Evolutionary conservation across 73 alveolate species (phyloP).

Genomic region (Uronychia binucleata): DNA sequence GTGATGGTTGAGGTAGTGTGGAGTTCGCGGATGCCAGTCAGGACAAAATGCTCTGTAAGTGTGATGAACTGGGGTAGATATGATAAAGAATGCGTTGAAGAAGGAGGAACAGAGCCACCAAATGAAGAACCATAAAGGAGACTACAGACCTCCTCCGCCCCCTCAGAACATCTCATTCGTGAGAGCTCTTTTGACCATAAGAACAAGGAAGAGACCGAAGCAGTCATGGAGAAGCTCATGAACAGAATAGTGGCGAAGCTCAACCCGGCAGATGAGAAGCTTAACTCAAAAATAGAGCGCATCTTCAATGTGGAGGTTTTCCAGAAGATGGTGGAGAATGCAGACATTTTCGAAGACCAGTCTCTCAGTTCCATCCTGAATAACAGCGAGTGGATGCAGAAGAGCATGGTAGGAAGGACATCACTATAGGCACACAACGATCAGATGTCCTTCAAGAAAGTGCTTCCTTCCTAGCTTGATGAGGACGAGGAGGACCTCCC

Average conservation of each 20-base stretch:
- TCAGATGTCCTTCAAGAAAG: constrained; percentile 40
- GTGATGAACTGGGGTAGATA: not conserved
- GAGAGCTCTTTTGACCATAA: not conserved
- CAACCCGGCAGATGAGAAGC: constrained; percentile 72
- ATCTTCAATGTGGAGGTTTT: constrained; percentile 80
- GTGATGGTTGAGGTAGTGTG: not conserved
- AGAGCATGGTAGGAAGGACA: constrained; percentile 1
- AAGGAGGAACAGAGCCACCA: not conserved
- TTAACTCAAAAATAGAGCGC: constrained; percentile 73
- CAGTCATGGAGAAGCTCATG: constrained; percentile 90
- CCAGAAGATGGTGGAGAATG: constrained; percentile 87
- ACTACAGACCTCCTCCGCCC: constrained; percentile 7
- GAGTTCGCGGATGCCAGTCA: not conserved
- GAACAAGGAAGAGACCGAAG: constrained; percentile 76
- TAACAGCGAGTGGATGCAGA: constrained; percentile 30
- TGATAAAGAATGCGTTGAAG: not conserved
- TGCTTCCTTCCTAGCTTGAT: constrained; percentile 40
- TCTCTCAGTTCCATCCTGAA: constrained; percentile 48
- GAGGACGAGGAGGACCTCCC: constrained; percentile 63
- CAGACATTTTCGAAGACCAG: constrained; percentile 68
- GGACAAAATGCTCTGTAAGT: not conserved
- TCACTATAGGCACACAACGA: not conserved
- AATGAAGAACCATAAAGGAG: not conserved
- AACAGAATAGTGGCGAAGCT: constrained; percentile 77
- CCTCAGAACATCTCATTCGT: constrained; percentile 14